Percentiles rank a stretch among this genome's conserved stretches.
Evolutionary conservation across 345 rosid species (phyloP).

Genomic region (Litchi chinensis): DNA sequence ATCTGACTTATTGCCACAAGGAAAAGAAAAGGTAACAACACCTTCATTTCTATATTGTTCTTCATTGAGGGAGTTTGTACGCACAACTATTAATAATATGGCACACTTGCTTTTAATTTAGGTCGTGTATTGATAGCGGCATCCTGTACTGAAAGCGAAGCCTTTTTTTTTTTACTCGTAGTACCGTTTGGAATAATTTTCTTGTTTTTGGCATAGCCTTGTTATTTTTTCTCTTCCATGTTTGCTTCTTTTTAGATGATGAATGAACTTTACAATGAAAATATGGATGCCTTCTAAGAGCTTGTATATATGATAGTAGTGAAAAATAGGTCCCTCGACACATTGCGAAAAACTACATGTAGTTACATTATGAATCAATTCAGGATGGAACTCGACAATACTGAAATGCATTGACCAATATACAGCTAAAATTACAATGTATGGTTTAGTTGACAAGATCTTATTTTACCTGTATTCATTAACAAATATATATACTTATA

Average conservation of each 20-base stretch:
- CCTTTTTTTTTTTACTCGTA: neutral
- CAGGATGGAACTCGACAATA: too few species aligned
- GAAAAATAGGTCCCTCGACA: constrained; percentile 64
- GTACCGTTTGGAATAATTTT: neutral
- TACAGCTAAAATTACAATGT: too few species aligned
- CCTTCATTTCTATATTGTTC: constrained; percentile 7
- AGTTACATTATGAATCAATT: too few species aligned
- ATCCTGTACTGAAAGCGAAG: neutral
- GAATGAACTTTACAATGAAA: constrained; percentile 44
- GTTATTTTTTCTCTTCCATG: constrained; percentile 1
- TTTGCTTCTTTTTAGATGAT: constrained; percentile 13
- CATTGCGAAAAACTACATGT: constrained; percentile 35
- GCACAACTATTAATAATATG: neutral
- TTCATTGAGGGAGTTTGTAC: neutral
- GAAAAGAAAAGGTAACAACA: constrained; percentile 73
- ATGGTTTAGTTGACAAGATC: too few species aligned
- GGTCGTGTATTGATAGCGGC: neutral
- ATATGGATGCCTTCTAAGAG: constrained; percentile 77
- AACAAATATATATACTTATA: too few species aligned
- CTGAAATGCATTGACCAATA: too few species aligned
- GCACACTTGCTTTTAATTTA: neutral
- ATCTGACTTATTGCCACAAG: constrained; percentile 29
- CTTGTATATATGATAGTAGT: constrained; percentile 92
- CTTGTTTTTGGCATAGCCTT: neutral
- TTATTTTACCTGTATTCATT: too few species aligned